phyloP scores from a whole-genome alignment of 805 yeast genomes.

The Ogataea pilisensis region DNA sequence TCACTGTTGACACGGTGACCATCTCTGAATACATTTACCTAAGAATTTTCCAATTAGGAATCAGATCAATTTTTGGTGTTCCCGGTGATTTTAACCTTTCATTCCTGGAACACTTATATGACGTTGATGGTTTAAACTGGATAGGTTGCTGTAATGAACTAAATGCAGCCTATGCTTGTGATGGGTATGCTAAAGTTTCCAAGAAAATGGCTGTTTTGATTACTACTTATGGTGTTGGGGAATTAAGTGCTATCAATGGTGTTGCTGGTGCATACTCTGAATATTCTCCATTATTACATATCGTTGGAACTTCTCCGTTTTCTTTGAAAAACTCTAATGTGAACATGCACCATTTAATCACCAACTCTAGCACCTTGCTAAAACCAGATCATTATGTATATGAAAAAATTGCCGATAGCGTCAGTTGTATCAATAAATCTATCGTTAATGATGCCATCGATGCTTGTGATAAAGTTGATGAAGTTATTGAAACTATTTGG shows the following conservation, averaged over 20 bases:
- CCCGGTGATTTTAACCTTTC: conserved; percentile 60
- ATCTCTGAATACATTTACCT: conserved; percentile 44
- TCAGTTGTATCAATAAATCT: conserved; percentile 52
- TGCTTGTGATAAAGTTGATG: conserved; percentile 66
- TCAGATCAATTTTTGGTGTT: conserved; percentile 48
- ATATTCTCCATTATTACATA: conserved; percentile 43
- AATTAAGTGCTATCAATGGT: conserved; percentile 47
- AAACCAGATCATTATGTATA: conserved; percentile 68
- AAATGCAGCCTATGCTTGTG: conserved; percentile 48
- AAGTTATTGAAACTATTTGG: conserved; percentile 54
- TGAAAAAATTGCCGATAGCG: conserved; percentile 51
- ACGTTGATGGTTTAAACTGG: conserved; percentile 28
- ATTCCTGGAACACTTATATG: conserved; percentile 42
- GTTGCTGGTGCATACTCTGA: conserved; percentile 47
- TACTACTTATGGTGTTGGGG: conserved; percentile 51
- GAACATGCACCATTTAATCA: conserved; percentile 57
- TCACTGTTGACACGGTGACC: conserved; percentile 18
- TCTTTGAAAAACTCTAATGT: conserved; percentile 15
- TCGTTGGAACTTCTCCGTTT: conserved; percentile 42
- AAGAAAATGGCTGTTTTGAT: conserved; percentile 36
- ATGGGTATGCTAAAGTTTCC: conserved; percentile 40
- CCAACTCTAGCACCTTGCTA: conserved; percentile 41
- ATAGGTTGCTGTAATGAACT: conserved; percentile 49
- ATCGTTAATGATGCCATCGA: conserved; percentile 38
- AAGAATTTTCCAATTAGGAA: conserved; percentile 40